phyloP scores from a whole-genome alignment of 768 basidiomycete genomes.

The Hydnum rufescens region DNA sequence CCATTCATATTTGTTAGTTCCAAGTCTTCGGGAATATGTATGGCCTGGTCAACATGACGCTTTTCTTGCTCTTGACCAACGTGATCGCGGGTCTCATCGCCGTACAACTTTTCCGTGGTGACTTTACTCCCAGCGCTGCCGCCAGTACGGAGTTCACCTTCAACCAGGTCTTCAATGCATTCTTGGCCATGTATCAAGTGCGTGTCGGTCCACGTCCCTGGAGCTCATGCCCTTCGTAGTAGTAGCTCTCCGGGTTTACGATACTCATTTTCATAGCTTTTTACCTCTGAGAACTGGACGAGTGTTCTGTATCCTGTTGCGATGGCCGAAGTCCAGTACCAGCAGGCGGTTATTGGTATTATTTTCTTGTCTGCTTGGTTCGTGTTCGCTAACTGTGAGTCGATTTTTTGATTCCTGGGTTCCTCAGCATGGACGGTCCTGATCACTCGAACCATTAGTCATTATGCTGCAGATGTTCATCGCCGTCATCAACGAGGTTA shows the following conservation, averaged over 20 bases:
- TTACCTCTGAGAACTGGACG: conserved; percentile 94
- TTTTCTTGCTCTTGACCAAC: conserved; percentile 79
- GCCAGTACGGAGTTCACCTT: conserved; percentile 42
- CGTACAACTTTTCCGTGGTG: conserved; percentile 72
- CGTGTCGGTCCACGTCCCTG: conserved; percentile 3
- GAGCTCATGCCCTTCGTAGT: background rate
- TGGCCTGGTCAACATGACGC: conserved; percentile 75
- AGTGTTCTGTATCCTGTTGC: conserved; percentile 44
- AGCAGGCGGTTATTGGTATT: conserved; percentile 50
- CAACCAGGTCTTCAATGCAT: conserved; percentile 64
- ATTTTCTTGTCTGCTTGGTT: conserved; percentile 70
- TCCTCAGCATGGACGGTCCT: background rate
- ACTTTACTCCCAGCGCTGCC: conserved; percentile 31
- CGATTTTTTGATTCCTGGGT: background rate
- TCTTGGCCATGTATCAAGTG: conserved; percentile 58
- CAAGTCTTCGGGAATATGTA: conserved; percentile 85
- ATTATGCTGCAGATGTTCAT: conserved; percentile 92
- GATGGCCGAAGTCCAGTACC: conserved; percentile 35
- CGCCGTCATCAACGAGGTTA: conserved; percentile 73
- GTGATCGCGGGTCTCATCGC: conserved; percentile 67
- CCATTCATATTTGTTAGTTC: conserved; percentile 27
- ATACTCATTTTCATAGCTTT: conserved; percentile 30
- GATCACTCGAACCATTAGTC: conserved; percentile 28
- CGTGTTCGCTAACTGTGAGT: conserved; percentile 79
- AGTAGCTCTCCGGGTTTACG: background rate